Evolutionary conservation across 176 grass and related monocot genomes (phyloP), one percentile per base, ranked within the genome.

Genomic region (Oryza meridionalis): DNA sequence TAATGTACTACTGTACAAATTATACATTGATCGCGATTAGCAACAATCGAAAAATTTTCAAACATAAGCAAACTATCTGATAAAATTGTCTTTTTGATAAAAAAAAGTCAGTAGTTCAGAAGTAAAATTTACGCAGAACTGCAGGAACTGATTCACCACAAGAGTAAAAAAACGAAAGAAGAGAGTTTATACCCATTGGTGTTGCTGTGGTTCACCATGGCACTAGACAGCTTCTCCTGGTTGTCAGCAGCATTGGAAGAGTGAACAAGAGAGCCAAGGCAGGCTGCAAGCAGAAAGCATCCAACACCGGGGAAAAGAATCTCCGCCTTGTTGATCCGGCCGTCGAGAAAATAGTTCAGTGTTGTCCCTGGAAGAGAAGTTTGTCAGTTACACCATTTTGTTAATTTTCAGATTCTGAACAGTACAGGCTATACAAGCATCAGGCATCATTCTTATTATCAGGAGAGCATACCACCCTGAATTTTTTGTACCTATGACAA

Each of bases 271-370:
- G 96, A 99, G 7, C 96, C 96, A 7, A 99, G 78, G 84, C 92
- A 92, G 7, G 92, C 96, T 26, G 96, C 96, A 69, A 99, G 70
- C 11, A 99, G 77, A 78, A 99, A 99, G 84, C 96, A 96, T 1
- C 70, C 96, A 1, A 96, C 91, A 8, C 96, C 96, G 0, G 93
- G 93, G 33, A 99, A 99, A 46, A 99, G 96, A 81, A 99, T 75
- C 85, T 94, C 91, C 0, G 96, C 96, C 78, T 74, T 94, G 81
- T 99, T 99, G 27, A 99, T 96, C 68, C 77, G 89, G 2, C 91
- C 91, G 29, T 99, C 96, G 1, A 99, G 89, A 75, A 94, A 99
- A 49, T 99, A 99, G 79, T 99, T 99, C 24, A 99, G 75, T 5
- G 91, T 96, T 7, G 96, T 99, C 29, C 96, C 96, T 98, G 72